phyloP scores from a whole-genome alignment of 805 yeast species.

The Myxozyma mucilagina region DNA sequence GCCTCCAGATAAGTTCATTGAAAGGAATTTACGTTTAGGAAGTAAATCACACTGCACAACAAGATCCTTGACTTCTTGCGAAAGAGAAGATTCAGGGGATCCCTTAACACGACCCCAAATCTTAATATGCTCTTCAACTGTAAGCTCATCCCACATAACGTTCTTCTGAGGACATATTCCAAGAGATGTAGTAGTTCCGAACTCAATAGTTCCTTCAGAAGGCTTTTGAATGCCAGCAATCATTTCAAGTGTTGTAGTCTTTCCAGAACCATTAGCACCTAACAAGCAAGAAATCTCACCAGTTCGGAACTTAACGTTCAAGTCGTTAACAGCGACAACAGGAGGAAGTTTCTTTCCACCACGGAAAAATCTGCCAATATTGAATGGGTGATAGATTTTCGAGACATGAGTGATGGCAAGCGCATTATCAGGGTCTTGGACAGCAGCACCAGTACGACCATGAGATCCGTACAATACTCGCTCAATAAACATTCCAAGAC shows the following conservation, averaged over 20 bases:
- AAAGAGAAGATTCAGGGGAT: conserved; percentile 24
- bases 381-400: conserved; percentile 36
- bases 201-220: conserved; percentile 35
- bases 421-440: conserved; percentile 28
- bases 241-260: conserved; percentile 44
- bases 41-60: conserved; percentile 39
- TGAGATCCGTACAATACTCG: conserved; percentile 35
- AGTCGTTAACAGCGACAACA: conserved; percentile 39
- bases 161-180: conserved; percentile 44
- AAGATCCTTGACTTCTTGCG: conserved; percentile 28
- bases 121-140: conserved; percentile 40
- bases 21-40: conserved; percentile 32
- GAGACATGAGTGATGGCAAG: conserved; percentile 33
- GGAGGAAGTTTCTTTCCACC: conserved; percentile 20
- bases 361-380: conserved; percentile 12
- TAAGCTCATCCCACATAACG: conserved; percentile 42
- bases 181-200: conserved; percentile 34
- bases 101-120: conserved; percentile 43
- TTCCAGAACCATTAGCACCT: conserved; percentile 45
- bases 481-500: conserved; percentile 36
- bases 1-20: conserved; percentile 40
- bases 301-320: conserved; percentile 34
- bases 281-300: conserved; percentile 42
- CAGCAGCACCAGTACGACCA: conserved; percentile 23
- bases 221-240: conserved; percentile 40